phyloP scores from a whole-genome alignment of 371 early-diverging fungal genomes.

The Rhizopus microsporus region DNA sequence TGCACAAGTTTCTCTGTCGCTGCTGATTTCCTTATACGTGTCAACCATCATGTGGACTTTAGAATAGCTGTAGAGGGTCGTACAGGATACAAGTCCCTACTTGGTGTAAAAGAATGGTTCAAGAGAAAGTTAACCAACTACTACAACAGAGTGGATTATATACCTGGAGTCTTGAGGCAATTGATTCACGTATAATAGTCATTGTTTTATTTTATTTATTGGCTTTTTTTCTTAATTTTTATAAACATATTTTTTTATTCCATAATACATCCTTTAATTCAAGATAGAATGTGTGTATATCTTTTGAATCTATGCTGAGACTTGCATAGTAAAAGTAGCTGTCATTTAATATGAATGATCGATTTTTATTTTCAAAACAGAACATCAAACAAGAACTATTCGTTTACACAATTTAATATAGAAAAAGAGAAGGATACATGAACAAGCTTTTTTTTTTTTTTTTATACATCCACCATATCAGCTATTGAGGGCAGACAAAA shows the following conservation, averaged over 20 bases:
- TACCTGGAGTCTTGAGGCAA: not conserved
- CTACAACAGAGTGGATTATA: constrained; percentile 8
- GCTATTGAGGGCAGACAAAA: constrained; percentile 18
- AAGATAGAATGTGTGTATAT: too few relatives aligned
- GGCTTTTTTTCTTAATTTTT: not conserved
- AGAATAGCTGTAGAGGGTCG: constrained; percentile 26
- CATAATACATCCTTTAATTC: too few relatives aligned
- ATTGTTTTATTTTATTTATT: not conserved
- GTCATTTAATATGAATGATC: not conserved
- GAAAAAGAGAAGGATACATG: not conserved
- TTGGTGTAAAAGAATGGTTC: constrained; percentile 34
- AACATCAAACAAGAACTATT: not conserved
- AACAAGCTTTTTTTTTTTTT: not conserved
- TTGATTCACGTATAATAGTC: not conserved
- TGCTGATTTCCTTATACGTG: constrained; percentile 20
- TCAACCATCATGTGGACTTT: constrained; percentile 19
- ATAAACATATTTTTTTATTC: not conserved
- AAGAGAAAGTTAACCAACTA: constrained; percentile 17
- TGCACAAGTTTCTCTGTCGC: constrained; percentile 8
- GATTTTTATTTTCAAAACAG: not conserved
- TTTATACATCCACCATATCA: not conserved
- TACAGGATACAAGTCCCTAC: constrained; percentile 27
- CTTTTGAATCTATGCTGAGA: too few relatives aligned
- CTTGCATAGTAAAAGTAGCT: too few relatives aligned
- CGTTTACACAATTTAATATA: not conserved